Base-by-base conservation (phyloP, 176 grass and related monocot genomes). In the Oryza meyeriana region DNA sequence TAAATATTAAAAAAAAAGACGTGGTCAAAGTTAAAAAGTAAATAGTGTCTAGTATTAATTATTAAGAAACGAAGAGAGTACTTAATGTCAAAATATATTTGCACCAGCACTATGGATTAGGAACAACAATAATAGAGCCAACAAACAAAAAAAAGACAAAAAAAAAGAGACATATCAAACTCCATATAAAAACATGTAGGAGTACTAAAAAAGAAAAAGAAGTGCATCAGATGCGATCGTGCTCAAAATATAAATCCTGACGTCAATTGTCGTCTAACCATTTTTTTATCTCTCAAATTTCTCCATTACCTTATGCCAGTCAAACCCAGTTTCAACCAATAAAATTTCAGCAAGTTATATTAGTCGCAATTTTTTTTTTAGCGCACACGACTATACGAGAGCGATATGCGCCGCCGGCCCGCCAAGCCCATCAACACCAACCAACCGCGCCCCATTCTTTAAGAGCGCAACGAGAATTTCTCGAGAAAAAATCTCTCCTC, bases 401-500 rank as follows among this genome's bases (percentile, higher is more conserved):
- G 74, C 25, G 6, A 38, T 63, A 52, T 27, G 8, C 80, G 81
- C 81, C 76, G 81, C 75, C 69, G 78, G 81, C 87, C 75, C 50
- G 76, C 71, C 39, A 70, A 55, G 71, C 39, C 50, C 76, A 32
- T 4, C 55, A 25, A 65, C 47, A 33, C 59, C 73, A 82, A 41
- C 26, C 68, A 66, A 31, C 34, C 5, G 40, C 35, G 16, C 30
- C 27, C 20, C 47, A 13, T 59, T 33, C 14, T 58, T 12, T 88
- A 67, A 74, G 36, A 83, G n/a, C 8, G 14, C 75, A 84, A 31
- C 69, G 29, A 39, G 4, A 61, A 76, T 18, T 66, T 48, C 47
- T 29, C 69, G 1, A 79, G 34, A 72, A 79, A 88, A 72, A 89
- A 79, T 79, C 80, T 84, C 75, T 27, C 71, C 12, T 58, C 75